These are phyloP conservation scores for Penicillium parvum DNA, from an alignment of 495 filamentous ascomycete species.

Conservation along the genomic window DNA sequence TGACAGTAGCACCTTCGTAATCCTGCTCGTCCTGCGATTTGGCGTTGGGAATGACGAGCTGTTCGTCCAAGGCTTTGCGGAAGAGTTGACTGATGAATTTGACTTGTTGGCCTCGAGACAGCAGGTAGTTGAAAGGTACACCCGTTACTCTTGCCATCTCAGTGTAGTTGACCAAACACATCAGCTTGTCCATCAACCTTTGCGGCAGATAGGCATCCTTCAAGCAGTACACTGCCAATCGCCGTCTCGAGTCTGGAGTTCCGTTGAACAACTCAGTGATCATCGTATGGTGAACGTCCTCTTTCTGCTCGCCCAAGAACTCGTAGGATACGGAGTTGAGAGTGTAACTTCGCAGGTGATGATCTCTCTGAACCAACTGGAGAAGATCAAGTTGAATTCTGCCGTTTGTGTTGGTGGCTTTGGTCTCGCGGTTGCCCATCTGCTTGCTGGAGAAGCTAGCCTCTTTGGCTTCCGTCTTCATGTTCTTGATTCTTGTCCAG, in stretches of 20 bases:
- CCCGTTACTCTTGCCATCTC: slow-evolving; percentile 99
- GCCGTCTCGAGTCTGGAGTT: slow-evolving; percentile 81
- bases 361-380: slow-evolving; percentile 88
- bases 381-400: slow-evolving; percentile 90
- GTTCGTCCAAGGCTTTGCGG: slow-evolving; percentile 86
- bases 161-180: slow-evolving; percentile 95
- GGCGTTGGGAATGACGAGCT: slow-evolving; percentile 87
- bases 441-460: slow-evolving; percentile 95
- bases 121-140: slow-evolving; percentile 92
- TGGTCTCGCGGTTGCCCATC: slow-evolving; percentile 95
- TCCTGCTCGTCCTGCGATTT: slow-evolving; percentile 66
- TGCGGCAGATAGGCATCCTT: slow-evolving; percentile 98
- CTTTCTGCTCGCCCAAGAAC: slow-evolving; percentile 95
- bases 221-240: slow-evolving; percentile 92
- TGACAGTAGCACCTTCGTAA: slow-evolving; percentile 97
- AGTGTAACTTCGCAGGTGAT: slow-evolving; percentile 94
- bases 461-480: slow-evolving; percentile 62
- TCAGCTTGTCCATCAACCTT: slow-evolving; percentile 92
- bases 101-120: slow-evolving; percentile 91
- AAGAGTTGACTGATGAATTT: slow-evolving; percentile 98
- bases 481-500: slow-evolving; percentile 70
- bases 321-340: slow-evolving; percentile 96
- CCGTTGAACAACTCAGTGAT: slow-evolving; percentile 98
- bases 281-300: slow-evolving; percentile 98
- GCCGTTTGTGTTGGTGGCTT: slow-evolving; percentile 89